phyloP scores from a whole-genome alignment of 169 alveolate genomes.

The Babesia bigemina region DNA sequence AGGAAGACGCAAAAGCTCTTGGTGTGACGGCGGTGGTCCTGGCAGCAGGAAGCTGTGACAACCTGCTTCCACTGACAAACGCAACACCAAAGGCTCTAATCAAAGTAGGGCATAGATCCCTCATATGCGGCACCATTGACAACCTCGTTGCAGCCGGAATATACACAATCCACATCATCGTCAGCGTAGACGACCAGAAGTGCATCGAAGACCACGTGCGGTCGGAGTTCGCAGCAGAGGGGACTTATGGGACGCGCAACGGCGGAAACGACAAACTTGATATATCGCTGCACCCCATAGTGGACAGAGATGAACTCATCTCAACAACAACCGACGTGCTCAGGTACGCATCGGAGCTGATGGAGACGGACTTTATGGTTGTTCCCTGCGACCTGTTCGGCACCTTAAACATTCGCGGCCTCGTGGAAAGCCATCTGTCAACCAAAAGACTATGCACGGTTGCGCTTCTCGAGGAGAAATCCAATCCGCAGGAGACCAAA shows the following conservation, averaged over 20 bases:
- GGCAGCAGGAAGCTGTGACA: slow-evolving; percentile 48
- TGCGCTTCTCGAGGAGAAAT: slow-evolving; percentile 36
- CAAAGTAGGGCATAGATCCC: slow-evolving; percentile 31
- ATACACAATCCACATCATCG: slow-evolving; percentile 6
- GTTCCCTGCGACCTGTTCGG: slow-evolving; percentile 68
- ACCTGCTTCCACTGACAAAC: slow-evolving; percentile 28
- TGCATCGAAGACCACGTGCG: slow-evolving; percentile 42
- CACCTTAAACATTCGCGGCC: slow-evolving; percentile 36
- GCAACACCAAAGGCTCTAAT: slow-evolving; percentile 45
- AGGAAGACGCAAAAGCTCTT: too few species aligned
- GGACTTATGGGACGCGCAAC: not conserved
- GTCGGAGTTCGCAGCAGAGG: not conserved
- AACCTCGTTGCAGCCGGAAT: slow-evolving; percentile 33
- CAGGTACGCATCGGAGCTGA: slow-evolving; percentile 1
- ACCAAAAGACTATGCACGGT: slow-evolving; percentile 52
- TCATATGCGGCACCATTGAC: slow-evolving; percentile 29
- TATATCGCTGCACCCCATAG: slow-evolving; percentile 16
- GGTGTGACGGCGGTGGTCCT: slow-evolving; percentile 48
- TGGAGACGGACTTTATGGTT: slow-evolving; percentile 42
- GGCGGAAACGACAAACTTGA: not conserved
- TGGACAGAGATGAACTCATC: slow-evolving; percentile 1
- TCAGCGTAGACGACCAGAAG: not conserved
- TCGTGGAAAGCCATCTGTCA: slow-evolving; percentile 30
- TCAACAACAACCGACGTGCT: slow-evolving; percentile 44
- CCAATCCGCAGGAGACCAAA: slow-evolving; percentile 4